phyloP scores from a whole-genome alignment of 345 rosid genomes.

The Euphorbia lathyris region DNA sequence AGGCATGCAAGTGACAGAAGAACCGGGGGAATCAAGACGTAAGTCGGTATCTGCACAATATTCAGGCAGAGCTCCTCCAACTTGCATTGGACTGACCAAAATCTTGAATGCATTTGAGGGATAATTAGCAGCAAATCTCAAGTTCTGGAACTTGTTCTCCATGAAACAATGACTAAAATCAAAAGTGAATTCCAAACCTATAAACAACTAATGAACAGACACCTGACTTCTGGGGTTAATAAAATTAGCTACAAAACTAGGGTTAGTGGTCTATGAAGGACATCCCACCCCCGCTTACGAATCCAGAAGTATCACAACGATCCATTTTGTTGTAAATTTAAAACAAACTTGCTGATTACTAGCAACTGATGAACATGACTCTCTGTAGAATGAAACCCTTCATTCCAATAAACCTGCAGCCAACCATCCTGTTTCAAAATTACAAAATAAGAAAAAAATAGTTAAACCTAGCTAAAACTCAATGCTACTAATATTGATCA shows the following conservation, averaged over 20 bases:
- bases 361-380: constrained; percentile 16
- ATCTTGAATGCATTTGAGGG: constrained; percentile 53
- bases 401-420: constrained; percentile 24
- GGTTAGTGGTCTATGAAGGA: constrained; percentile 29
- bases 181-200: constrained; percentile 42
- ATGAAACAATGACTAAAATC: constrained; percentile 38
- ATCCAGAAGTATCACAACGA: constrained; percentile 86
- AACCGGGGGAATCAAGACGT: constrained; percentile 71
- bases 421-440: constrained; percentile 53
- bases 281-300: constrained; percentile 87
- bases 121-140: constrained; percentile 45
- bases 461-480: constrained; percentile 6
- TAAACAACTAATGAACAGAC: constrained; percentile 39
- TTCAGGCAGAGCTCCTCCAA: constrained; percentile 35
- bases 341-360: constrained; percentile 32
- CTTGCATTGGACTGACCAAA: constrained; percentile 45
- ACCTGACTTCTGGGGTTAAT: constrained; percentile 57
- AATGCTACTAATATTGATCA: constrained; percentile 2
- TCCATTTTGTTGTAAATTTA: constrained; percentile 39
- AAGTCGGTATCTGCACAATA: constrained; percentile 53
- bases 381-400: constrained; percentile 24
- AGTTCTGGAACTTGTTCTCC: constrained; percentile 51
- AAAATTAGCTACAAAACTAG: constrained; percentile 54
- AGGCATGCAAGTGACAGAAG: constrained; percentile 37
- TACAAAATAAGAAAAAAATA: constrained; percentile 8